These are phyloP conservation scores for Betula pendula DNA, from an alignment of 306 rosid genomes.

Conservation along the genomic window DNA sequence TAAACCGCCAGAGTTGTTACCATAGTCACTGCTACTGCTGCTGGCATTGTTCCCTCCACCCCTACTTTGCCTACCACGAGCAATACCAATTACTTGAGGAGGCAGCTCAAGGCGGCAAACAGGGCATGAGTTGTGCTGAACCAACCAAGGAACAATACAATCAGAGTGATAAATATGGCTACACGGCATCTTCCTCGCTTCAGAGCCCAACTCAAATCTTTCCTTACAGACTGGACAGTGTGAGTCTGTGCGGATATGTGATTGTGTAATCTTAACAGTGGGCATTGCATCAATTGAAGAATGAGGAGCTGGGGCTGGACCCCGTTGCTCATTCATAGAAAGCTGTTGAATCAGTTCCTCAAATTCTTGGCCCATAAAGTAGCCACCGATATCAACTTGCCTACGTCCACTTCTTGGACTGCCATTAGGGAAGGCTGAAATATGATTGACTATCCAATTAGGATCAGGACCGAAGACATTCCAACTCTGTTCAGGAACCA, in stretches of 20 bases:
- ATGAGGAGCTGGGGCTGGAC: constrained; percentile 72
- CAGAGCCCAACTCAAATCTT: constrained; percentile 61
- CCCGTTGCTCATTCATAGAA: constrained; percentile 54
- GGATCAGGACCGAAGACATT: constrained; percentile 51
- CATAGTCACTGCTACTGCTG: constrained; percentile 25
- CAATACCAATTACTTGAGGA: constrained; percentile 40
- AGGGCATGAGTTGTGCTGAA: constrained; percentile 77
- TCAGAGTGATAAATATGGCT: constrained; percentile 83
- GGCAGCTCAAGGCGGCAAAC: constrained; percentile 84
- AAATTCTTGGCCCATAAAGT: constrained; percentile 55
- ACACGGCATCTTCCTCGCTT: constrained; percentile 83
- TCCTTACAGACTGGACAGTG: constrained; percentile 84
- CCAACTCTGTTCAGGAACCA: constrained; percentile 46
- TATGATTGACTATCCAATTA: constrained; percentile 47
- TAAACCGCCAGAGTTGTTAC: constrained; percentile 30
- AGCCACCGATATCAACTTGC: constrained; percentile 44
- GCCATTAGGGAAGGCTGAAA: constrained; percentile 34
- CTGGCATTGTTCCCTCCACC: constrained; percentile 35
- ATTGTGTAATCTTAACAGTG: constrained; percentile 51
- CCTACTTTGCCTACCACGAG: constrained; percentile 30
- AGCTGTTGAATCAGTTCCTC: constrained; percentile 66
- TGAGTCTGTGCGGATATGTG: constrained; percentile 59
- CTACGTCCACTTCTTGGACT: constrained; percentile 49
- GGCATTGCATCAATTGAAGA: constrained; percentile 78
- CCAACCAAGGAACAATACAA: constrained; percentile 82